Evolutionary conservation across 2,329 filamentous ascomycete species (phyloP), one percentile per base, ranked within the genome.

Genomic region (Exophiala aquamarina): DNA sequence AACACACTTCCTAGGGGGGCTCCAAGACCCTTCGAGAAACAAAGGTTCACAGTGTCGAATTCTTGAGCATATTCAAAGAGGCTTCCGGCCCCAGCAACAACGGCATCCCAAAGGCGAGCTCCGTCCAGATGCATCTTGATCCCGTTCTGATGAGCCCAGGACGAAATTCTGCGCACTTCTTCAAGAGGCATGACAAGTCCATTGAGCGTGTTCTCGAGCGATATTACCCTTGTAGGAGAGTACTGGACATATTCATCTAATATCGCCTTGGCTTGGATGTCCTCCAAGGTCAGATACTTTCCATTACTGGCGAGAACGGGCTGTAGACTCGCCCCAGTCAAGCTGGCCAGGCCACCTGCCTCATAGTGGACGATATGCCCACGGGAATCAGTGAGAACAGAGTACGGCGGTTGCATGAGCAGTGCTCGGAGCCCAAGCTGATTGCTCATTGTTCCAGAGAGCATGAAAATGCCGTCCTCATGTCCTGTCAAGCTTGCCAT

Each of bases 401-500:
- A 56, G 46, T 68, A 62, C 6, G 66, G 66, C 1, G 66, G 65
- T 28, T 64, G 61, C 11, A 48, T 47, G 4, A 70, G 56, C 47
- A 64, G 62, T 3, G 60, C 58, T 1, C 66, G 62, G 11, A 69
- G 35, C 23, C 61, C 61, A 35, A 70, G 61, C 53, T 69, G 65
- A 47, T 70, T 70, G n/a, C 65, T 65, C 65, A 67, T 66, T n/a
- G 66, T 70, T 2, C 66, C 64, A 5, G 66, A 67, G 13, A 66
- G 44, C 17, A 62, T 59, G 47, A 64, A 66, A 3, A 69, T 51
- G 1, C 59, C 61, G 8, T 59, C 62, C 41, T 68, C 63, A 44
- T 63, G 64, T 18, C 66, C 66, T 2, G 63, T 63, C 2, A 68
- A 42, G 14, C 53, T 51, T 3, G 60, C 56, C 28, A 69, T 52